Base-by-base conservation (phyloP, 768 basidiomycete genomes). In the Tulasnella sp. region DNA sequence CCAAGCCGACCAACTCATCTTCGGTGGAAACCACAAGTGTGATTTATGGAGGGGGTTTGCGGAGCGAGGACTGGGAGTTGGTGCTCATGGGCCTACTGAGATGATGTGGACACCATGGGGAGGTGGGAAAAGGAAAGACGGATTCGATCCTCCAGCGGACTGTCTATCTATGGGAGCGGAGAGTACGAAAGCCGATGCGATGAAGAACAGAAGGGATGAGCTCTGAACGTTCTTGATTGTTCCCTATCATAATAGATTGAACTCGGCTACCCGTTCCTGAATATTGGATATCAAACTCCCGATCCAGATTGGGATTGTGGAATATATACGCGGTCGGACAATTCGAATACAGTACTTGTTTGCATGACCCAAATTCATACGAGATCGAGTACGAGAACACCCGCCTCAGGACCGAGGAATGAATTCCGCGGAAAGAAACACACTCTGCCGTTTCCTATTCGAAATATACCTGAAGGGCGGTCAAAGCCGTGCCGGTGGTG, bases 1-100 rank as follows among this genome's bases (percentile, higher is more conserved):
- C 82, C 92, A 95, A 83, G 96, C 97, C 24, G 97, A 98, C 85
- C 88, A 94, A 84, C 86, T 94, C 60, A 89, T 97, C 80, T 98
- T 97, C 2, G 94, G 92, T 22, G 97, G 97, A 2, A 94, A 96
- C 90, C 98, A 98, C 89, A 88, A 89, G 83, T 99, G 97, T 85
- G 88, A 88, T 16, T 86, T 99, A 82, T 98, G 96, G 96, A 87
- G 89, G 80, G 95, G 91, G 64, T n/a, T n/a, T n/a, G n/a, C n/a
- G n/a, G n/a, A n/a, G n/a, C n/a, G n/a, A n/a, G n/a, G n/a, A n/a
- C n/a, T n/a, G n/a, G n/a, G n/a, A n/a, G 84, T 87, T 14, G 92
- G 96, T 83, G 64, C 64, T 14, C n/a, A 37, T 1, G 64, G 24
- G 64, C 2, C 64, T 22, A 94, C 97, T 3, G 86, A 82, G 18